A percentile compares a stretch with the other conserved stretches of the same genome.
These are phyloP conservation scores for Canavalia ensiformis DNA, from an alignment of 306 rosid species.

Conservation along the genomic window DNA sequence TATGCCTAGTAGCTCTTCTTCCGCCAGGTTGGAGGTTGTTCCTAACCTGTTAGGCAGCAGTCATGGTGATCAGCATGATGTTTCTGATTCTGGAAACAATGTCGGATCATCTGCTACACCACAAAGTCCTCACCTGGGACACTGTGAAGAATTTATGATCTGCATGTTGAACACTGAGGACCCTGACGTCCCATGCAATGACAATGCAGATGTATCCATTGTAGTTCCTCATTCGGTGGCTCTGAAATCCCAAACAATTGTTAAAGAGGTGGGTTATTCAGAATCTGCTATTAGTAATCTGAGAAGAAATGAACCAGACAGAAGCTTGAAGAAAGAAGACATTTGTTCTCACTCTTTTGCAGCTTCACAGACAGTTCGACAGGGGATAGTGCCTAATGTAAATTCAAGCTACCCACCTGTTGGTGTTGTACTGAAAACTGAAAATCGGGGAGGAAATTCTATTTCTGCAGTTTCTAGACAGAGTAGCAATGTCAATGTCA, in stretches of 20 bases:
- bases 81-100: slow-evolving; percentile 53
- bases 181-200: slow-evolving; percentile 71
- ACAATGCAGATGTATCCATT: slow-evolving; percentile 18
- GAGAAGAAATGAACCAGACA: slow-evolving; percentile 44
- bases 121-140: slow-evolving; percentile 41
- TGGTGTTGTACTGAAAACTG: slow-evolving; percentile 52
- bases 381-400: slow-evolving; percentile 41
- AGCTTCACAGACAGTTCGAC: slow-evolving; percentile 44
- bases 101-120: slow-evolving; percentile 39
- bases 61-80: slow-evolving; percentile 41
- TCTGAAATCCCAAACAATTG: slow-evolving; percentile 43
- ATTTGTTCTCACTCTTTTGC: slow-evolving; percentile 43
- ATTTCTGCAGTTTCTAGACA: slow-evolving; percentile 57
- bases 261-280: slow-evolving; percentile 48
- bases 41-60: slow-evolving; percentile 42
- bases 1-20: slow-evolving; percentile 43
- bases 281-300: slow-evolving; percentile 44
- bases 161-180: slow-evolving; percentile 75
- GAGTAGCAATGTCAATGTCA: slow-evolving; percentile 43
- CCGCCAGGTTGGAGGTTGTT: slow-evolving; percentile 43
- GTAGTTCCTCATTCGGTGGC: slow-evolving; percentile 20
- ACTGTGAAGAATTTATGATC: slow-evolving; percentile 42
- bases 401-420: slow-evolving; percentile 49
- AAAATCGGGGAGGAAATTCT: slow-evolving; percentile 50
- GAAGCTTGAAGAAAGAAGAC: slow-evolving; percentile 58